Evolutionary conservation across 2,329 filamentous ascomycete genomes (phyloP).

Genomic region (Fusarium beomiforme): DNA sequence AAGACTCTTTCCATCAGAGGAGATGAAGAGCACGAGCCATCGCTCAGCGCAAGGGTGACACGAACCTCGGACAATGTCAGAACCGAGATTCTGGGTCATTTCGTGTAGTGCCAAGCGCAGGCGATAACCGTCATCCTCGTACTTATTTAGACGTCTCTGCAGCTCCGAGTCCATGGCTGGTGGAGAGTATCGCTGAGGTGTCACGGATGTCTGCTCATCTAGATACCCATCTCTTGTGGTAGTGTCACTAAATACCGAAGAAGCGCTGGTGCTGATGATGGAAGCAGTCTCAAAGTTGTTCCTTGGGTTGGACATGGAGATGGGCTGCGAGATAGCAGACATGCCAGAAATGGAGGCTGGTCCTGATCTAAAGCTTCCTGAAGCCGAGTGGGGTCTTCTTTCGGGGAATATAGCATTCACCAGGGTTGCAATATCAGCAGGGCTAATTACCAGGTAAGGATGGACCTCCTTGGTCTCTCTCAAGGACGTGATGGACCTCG

Average conservation of each 20-base stretch:
- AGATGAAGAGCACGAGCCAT: slow-evolving; percentile 85
- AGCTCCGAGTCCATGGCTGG: slow-evolving; percentile 57
- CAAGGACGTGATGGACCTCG: slow-evolving; percentile 76
- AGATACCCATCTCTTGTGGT: slow-evolving; percentile 72
- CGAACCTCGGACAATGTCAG: slow-evolving; percentile 71
- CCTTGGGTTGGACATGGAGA: slow-evolving; percentile 67
- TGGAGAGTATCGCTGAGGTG: slow-evolving; percentile 65
- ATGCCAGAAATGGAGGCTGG: slow-evolving; percentile 75
- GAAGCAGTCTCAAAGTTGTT: slow-evolving; percentile 74
- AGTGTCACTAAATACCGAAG: slow-evolving; percentile 77
- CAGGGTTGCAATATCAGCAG: slow-evolving; percentile 81
- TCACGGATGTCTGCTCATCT: slow-evolving; percentile 62
- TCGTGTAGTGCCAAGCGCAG: slow-evolving; percentile 76
- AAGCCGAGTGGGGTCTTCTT: slow-evolving; percentile 70
- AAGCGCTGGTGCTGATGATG: slow-evolving; percentile 76
- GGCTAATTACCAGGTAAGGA: slow-evolving; percentile 81
- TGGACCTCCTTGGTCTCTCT: slow-evolving; percentile 82
- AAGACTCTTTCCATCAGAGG: slow-evolving; percentile 74
- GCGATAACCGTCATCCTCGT: slow-evolving; percentile 72
- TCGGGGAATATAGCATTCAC: slow-evolving; percentile 88
- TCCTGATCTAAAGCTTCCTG: slow-evolving; percentile 70
- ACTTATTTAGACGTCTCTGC: slow-evolving; percentile 59
- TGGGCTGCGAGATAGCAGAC: slow-evolving; percentile 74
- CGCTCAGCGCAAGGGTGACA: slow-evolving; percentile 84
- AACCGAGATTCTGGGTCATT: slow-evolving; percentile 72